Conservation (phyloP, 331 rosid genomes). For the Dryas integrifolia region DNA sequence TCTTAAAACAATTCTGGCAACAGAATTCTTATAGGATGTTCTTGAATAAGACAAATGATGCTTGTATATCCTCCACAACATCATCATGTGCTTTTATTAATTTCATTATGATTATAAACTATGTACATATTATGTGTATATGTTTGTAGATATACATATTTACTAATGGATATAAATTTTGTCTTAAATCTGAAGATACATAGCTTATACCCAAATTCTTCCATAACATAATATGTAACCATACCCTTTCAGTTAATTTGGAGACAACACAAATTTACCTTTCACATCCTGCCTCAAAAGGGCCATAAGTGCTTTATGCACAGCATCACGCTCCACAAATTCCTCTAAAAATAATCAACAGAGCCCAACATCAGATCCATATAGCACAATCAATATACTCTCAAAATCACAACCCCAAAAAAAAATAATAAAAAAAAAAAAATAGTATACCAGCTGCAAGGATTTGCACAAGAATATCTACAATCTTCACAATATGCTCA, state of each 20-base stretch:
- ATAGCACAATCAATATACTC: not conserved
- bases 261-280: slow-evolving; percentile 45
- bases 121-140: not conserved
- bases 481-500: slow-evolving; percentile 82
- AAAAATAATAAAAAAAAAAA: slow-evolving; percentile 8
- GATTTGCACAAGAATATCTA: slow-evolving; percentile 89
- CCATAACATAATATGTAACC: not conserved
- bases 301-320: slow-evolving; percentile 95
- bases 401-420: not conserved
- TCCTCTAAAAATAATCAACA: slow-evolving; percentile 55
- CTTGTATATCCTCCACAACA: not conserved
- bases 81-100: not conserved
- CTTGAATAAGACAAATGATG: not conserved
- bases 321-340: slow-evolving; percentile 98
- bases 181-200: not conserved
- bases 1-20: not conserved
- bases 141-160: not conserved
- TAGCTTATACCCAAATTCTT: not conserved
- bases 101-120: not conserved
- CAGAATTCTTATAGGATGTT: not conserved
- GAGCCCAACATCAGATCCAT: slow-evolving; percentile 31
- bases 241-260: not conserved
- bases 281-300: slow-evolving; percentile 91
- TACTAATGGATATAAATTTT: not conserved
- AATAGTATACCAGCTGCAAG: slow-evolving; percentile 63